A percentile compares a stretch with the other conserved stretches of the same genome.
phyloP scores from a whole-genome alignment of 371 early-diverging fungal genomes.

The Blastocladiella emersonii region DNA sequence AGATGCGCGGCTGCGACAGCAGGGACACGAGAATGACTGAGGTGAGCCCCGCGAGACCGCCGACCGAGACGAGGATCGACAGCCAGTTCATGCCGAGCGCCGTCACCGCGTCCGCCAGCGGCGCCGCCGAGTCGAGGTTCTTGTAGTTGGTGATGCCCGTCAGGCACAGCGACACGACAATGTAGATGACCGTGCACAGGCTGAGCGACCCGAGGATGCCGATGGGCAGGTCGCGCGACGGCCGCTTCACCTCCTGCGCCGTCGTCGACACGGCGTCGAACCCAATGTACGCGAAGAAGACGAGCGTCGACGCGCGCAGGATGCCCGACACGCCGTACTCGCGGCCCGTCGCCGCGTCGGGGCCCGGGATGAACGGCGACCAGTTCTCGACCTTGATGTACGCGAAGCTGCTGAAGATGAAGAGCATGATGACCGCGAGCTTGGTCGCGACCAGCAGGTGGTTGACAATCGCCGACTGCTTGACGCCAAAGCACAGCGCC shows the following conservation, averaged over 20 bases:
- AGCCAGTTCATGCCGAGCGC: conserved; percentile 1
- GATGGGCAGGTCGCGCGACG: conserved; percentile 6
- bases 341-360: background rate
- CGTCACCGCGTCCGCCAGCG: conserved; percentile 1
- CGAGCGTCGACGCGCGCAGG: background rate
- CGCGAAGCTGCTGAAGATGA: background rate
- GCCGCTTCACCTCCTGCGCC: conserved; percentile 4
- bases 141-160: conserved; percentile 1
- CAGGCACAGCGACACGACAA: background rate
- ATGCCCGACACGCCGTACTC: conserved; percentile 5
- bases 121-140: background rate
- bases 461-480: background rate
- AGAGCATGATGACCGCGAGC: background rate
- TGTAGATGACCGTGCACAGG: conserved; percentile 5
- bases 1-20: conserved; percentile 38
- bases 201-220: conserved; percentile 4
- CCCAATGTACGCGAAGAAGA: conserved; percentile 5
- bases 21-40: background rate
- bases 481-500: conserved; percentile 15
- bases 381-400: conserved; percentile 3
- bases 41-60: conserved; percentile 1
- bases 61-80: background rate
- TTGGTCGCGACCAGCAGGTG: background rate
- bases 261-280: conserved; percentile 8
- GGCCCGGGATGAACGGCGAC: conserved; percentile 7